These are phyloP conservation scores for Pyricularia sp. DNA, from an alignment of 2,329 filamentous ascomycete genomes.

Conservation along the genomic window DNA sequence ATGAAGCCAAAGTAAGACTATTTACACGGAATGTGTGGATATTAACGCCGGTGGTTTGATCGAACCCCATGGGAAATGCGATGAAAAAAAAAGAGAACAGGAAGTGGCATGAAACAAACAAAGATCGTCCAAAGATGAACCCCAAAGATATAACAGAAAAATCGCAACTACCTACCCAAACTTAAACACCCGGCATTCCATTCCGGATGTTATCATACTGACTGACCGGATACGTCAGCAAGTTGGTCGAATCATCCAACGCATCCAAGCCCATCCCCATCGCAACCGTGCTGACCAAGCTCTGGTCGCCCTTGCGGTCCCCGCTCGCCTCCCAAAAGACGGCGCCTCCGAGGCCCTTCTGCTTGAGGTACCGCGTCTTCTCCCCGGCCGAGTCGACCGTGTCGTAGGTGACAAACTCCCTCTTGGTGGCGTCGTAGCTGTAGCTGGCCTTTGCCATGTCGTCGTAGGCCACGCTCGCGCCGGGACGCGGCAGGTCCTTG, in stretches of 20 bases:
- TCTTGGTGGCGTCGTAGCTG: constrained; percentile 51
- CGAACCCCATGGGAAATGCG: neutral
- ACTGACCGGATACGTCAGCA: constrained; percentile 45
- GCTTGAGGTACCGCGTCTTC: constrained; percentile 57
- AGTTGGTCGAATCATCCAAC: constrained; percentile 41
- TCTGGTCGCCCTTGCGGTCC: constrained; percentile 43
- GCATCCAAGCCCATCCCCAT: constrained; percentile 34
- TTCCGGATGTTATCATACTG: constrained; percentile 47
- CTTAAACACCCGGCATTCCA: constrained; percentile 14
- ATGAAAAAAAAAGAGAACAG: no score
- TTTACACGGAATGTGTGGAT: neutral
- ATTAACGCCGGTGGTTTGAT: neutral
- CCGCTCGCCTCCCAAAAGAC: constrained; percentile 82
- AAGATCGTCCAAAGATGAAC: neutral
- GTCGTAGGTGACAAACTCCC: constrained; percentile 63
- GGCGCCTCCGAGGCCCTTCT: constrained; percentile 56
- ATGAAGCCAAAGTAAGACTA: neutral
- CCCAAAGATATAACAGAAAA: neutral
- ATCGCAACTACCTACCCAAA: neutral
- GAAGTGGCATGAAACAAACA: neutral
- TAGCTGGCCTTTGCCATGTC: constrained; percentile 54
- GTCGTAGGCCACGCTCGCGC: constrained; percentile 49
- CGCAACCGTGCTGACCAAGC: constrained; percentile 48
- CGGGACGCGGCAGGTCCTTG: constrained; percentile 56
- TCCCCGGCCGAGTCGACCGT: constrained; percentile 44